phyloP scores from a whole-genome alignment of 345 rosid species.

The Atalantia buxifolia region DNA sequence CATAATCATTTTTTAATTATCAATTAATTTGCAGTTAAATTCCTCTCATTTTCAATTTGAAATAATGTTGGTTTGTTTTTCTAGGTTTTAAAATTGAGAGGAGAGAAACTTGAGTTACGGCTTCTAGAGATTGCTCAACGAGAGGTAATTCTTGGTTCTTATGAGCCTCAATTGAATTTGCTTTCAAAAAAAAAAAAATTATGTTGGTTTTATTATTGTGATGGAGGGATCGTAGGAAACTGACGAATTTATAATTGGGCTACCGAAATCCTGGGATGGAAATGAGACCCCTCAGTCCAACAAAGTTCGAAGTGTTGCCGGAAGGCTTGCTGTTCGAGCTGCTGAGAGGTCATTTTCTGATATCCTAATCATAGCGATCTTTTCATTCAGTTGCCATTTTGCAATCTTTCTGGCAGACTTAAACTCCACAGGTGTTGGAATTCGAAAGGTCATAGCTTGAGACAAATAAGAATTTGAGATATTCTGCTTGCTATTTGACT shows the following conservation, averaged over 20 bases:
- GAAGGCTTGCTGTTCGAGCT: slow-evolving; percentile 71
- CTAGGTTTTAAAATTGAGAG: slow-evolving; percentile 75
- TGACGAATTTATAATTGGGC: slow-evolving; percentile 82
- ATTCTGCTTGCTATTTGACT: not conserved
- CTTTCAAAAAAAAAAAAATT: not conserved
- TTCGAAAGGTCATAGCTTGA: not conserved
- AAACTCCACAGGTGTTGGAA: not conserved
- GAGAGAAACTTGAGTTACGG: slow-evolving; percentile 70
- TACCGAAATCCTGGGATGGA: slow-evolving; percentile 78
- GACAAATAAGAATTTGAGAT: not conserved
- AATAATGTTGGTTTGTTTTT: not conserved
- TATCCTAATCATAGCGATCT: not conserved
- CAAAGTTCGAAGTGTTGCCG: slow-evolving; percentile 79
- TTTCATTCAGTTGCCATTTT: not conserved
- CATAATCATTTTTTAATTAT: not conserved
- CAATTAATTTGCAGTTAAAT: not conserved
- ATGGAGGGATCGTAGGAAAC: slow-evolving; percentile 44
- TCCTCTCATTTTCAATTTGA: not conserved
- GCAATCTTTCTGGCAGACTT: not conserved
- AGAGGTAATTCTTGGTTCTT: slow-evolving; percentile 34
- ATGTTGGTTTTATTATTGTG: not conserved
- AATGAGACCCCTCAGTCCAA: slow-evolving; percentile 81
- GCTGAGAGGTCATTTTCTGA: slow-evolving; percentile 57
- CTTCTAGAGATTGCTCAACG: slow-evolving; percentile 67
- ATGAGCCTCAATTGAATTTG: not conserved